Conservation (phyloP, 768 basidiomycete genomes). For the Amanita thiersii region DNA sequence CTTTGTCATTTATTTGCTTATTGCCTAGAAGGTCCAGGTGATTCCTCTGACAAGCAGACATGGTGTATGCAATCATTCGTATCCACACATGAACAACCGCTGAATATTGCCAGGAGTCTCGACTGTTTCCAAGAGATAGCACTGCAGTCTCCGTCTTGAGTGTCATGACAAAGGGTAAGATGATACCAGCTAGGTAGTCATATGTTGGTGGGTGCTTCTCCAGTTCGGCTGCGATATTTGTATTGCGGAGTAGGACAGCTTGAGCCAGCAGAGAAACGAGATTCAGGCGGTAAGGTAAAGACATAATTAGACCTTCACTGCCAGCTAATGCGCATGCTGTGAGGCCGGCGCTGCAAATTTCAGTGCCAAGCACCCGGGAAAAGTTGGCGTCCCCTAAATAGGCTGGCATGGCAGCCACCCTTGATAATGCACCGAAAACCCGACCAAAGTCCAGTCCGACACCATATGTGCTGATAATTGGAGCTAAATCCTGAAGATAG, state of each 20-base stretch:
- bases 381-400: slow-evolving; percentile 50
- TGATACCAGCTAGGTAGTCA: slow-evolving; percentile 53
- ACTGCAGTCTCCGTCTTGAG: slow-evolving; percentile 44
- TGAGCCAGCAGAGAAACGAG: slow-evolving; percentile 34
- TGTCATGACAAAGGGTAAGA: slow-evolving; percentile 51
- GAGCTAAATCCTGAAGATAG: slow-evolving; percentile 47
- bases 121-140: slow-evolving; percentile 28
- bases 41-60: slow-evolving; percentile 41
- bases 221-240: slow-evolving; percentile 47
- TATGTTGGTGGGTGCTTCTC: slow-evolving; percentile 48
- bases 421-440: slow-evolving; percentile 42
- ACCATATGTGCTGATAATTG: slow-evolving; percentile 45
- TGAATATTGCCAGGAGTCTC: slow-evolving; percentile 38
- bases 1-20: slow-evolving; percentile 38
- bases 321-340: slow-evolving; percentile 38
- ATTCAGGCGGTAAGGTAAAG: slow-evolving; percentile 29
- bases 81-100: slow-evolving; percentile 47
- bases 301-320: slow-evolving; percentile 29
- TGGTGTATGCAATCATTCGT: slow-evolving; percentile 50
- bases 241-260: slow-evolving; percentile 39
- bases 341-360: slow-evolving; percentile 38
- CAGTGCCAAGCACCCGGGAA: slow-evolving; percentile 33
- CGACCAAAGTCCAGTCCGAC: slow-evolving; percentile 47
- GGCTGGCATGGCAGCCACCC: slow-evolving; percentile 32
- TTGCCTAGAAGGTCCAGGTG: slow-evolving; percentile 16